A percentile compares a stretch with the other conserved stretches of the same genome.
phyloP scores from a whole-genome alignment of 495 filamentous ascomycete genomes.

The Amniculicola lignicola region DNA sequence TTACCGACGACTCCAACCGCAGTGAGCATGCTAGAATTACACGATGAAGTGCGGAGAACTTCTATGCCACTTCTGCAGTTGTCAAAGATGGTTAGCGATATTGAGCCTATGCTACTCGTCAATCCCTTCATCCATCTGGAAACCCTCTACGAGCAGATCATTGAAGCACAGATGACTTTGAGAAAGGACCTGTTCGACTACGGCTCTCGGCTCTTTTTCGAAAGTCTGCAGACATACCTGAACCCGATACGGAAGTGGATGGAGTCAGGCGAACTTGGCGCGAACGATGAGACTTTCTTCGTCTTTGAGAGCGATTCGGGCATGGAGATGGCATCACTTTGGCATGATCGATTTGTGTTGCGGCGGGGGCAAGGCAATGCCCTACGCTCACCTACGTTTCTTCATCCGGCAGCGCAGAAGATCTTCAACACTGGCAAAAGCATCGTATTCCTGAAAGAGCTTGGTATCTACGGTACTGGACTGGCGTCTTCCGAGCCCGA shows the following conservation, averaged over 20 bases:
- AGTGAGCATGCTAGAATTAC: slow-evolving; percentile 59
- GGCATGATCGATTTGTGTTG: slow-evolving; percentile 72
- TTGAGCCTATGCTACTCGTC: slow-evolving; percentile 29
- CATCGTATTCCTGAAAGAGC: slow-evolving; percentile 70
- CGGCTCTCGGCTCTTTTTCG: slow-evolving; percentile 68
- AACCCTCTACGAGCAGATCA: slow-evolving; percentile 65
- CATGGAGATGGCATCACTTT: slow-evolving; percentile 62
- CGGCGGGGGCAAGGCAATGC: slow-evolving; percentile 50
- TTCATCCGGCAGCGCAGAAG: slow-evolving; percentile 61
- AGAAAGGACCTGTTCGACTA: slow-evolving; percentile 57
- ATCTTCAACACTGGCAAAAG: slow-evolving; percentile 88
- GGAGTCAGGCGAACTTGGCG: slow-evolving; percentile 68
- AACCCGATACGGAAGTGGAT: slow-evolving; percentile 80
- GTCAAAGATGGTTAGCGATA: slow-evolving; percentile 42
- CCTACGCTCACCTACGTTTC: slow-evolving; percentile 68
- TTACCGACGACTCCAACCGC: slow-evolving; percentile 36
- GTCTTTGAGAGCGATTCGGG: slow-evolving; percentile 57
- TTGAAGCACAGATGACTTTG: slow-evolving; percentile 65
- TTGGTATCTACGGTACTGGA: slow-evolving; percentile 43
- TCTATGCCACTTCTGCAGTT: slow-evolving; percentile 54
- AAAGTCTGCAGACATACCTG: slow-evolving; percentile 79
- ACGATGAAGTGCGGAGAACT: slow-evolving; percentile 55
- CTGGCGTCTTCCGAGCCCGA: slow-evolving; percentile 29
- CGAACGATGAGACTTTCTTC: slow-evolving; percentile 67
- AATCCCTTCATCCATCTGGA: slow-evolving; percentile 54